phyloP scores from a whole-genome alignment of 1,284 basidiomycete genomes.

The Tilletiopsis washingtonensis region DNA sequence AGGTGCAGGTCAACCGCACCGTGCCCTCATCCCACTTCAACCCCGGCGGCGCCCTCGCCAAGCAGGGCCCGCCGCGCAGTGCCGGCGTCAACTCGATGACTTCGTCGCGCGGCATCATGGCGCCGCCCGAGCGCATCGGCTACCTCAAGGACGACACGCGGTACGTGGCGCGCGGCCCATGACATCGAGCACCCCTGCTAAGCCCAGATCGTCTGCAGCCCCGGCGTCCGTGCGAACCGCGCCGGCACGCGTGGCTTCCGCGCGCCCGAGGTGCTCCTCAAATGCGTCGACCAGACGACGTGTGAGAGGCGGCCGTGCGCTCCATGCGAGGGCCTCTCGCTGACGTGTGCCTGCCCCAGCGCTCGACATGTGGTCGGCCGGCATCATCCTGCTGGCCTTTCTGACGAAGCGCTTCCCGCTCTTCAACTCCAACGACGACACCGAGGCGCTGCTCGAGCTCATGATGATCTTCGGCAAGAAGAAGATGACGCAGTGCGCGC shows the following conservation, averaged over 20 bases:
- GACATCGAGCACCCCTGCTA: too few relatives aligned
- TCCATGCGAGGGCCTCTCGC: too few relatives aligned
- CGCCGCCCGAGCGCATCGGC: conserved; percentile 38
- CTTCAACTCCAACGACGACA: conserved; percentile 89
- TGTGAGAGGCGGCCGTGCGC: conserved; percentile 54
- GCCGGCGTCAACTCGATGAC: too few relatives aligned
- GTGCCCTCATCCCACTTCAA: conserved; percentile 33
- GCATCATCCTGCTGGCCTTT: conserved; percentile 86
- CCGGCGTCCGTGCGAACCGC: conserved; percentile 84
- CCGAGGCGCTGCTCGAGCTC: conserved; percentile 91
- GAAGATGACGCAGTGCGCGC: too few relatives aligned
- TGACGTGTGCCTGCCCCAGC: conserved; percentile 53
- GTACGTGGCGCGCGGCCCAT: background rate
- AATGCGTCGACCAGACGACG: conserved; percentile 86
- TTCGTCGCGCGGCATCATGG: conserved; percentile 20
- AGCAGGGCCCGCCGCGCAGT: background rate
- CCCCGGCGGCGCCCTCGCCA: conserved; percentile 27
- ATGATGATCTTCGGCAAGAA: conserved; percentile 75
- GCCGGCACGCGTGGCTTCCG: conserved; percentile 95
- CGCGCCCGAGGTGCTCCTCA: conserved; percentile 90
- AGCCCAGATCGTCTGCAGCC: conserved; percentile 44
- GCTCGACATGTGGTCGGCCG: conserved; percentile 92
- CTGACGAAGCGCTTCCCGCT: conserved; percentile 86
- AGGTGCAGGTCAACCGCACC: conserved; percentile 27
- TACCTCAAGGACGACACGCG: conserved; percentile 37